Percentiles rank a stretch among this genome's conserved stretches.
These are phyloP conservation scores for Phytopythium litorale DNA, from an alignment of 352 stramenopile species.

Conservation along the genomic window DNA sequence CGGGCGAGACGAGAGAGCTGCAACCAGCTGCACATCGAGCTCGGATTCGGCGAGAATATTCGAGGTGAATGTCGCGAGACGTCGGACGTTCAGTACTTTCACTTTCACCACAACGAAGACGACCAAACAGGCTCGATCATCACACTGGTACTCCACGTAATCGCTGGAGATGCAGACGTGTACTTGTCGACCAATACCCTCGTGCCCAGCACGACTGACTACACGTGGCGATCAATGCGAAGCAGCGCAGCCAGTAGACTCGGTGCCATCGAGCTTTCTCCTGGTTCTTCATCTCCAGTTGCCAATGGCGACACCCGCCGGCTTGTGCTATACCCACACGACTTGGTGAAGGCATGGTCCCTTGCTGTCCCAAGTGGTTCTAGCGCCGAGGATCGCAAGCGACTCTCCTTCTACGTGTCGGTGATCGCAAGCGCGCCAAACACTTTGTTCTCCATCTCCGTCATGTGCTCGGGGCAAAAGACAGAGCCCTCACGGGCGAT, in stretches of 20 bases:
- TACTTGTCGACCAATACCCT: slow-evolving; percentile 72
- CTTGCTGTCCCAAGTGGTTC: neutral
- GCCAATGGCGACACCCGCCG: slow-evolving; percentile 24
- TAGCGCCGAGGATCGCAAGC: neutral
- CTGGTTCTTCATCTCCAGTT: neutral
- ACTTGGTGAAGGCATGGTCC: slow-evolving; percentile 20
- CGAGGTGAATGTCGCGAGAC: slow-evolving; percentile 19
- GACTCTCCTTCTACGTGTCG: slow-evolving; percentile 48
- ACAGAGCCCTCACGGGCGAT: slow-evolving; percentile 50
- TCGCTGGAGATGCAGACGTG: slow-evolving; percentile 45
- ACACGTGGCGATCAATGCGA: slow-evolving; percentile 56
- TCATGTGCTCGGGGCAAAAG: slow-evolving; percentile 69
- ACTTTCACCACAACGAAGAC: slow-evolving; percentile 45
- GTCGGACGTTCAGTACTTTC: slow-evolving; percentile 38
- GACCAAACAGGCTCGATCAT: slow-evolving; percentile 32
- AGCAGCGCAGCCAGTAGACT: slow-evolving; percentile 5
- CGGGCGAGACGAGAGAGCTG: slow-evolving; percentile 55
- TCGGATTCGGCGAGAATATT: slow-evolving; percentile 42
- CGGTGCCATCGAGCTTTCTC: neutral
- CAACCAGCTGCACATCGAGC: slow-evolving; percentile 39
- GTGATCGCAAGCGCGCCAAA: slow-evolving; percentile 37
- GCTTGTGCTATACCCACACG: slow-evolving; percentile 56
- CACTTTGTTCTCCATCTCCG: slow-evolving; percentile 40
- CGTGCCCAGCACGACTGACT: slow-evolving; percentile 57
- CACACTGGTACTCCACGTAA: slow-evolving; percentile 50